Base-by-base conservation (phyloP, 2,329 filamentous ascomycete species). In the Fusarium domesticum region DNA sequence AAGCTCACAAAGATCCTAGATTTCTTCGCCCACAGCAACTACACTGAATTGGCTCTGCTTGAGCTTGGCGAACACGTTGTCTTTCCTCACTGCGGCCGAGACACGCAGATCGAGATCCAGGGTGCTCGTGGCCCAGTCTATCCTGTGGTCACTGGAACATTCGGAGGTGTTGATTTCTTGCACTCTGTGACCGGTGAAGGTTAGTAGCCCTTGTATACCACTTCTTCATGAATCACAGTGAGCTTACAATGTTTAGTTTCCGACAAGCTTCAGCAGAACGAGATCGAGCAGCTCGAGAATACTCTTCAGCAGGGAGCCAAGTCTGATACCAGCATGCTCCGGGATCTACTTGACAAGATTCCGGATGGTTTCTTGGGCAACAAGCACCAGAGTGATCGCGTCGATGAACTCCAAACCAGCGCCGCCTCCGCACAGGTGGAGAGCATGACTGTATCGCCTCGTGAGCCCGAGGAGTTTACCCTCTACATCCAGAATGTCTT, bases 11-110 rank as follows among this genome's bases (percentile, higher is more conserved):
- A 3, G 14, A 28, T 3, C 32, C 16, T 42, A 80, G 91, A 96
- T 64, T 97, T 85, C 71, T 84, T 90, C 42, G 92, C 91, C 14
- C 92, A 96, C 70, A 95, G 89, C 65, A 96, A 96, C 74, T 96
- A 95, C 69, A 83, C 78, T 12, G 91, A 96, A 66, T 80, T 96
- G 46, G 88, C 87, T 46, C 76, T 96, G 37, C 90, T 93, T 58
- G 90, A 96, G 65, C 70, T 96, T 59, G 90, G 89, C 39, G 89
- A 93, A 68, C 74, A 70, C 6, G 79, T 87, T 48, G 70, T 96
- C 47, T 96, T 96, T 66, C 89, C 92, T 18, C 90, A 96, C 61
- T 88, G 93, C 42, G 92, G 92, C 28, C 77, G 82, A 45, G 71
- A 80, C 57, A 89, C 89, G n/a, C 72, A 74, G 60, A 72, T 96